Conservation (phyloP, 176 grass and related monocot genomes). For the Oryza meyeriana region DNA sequence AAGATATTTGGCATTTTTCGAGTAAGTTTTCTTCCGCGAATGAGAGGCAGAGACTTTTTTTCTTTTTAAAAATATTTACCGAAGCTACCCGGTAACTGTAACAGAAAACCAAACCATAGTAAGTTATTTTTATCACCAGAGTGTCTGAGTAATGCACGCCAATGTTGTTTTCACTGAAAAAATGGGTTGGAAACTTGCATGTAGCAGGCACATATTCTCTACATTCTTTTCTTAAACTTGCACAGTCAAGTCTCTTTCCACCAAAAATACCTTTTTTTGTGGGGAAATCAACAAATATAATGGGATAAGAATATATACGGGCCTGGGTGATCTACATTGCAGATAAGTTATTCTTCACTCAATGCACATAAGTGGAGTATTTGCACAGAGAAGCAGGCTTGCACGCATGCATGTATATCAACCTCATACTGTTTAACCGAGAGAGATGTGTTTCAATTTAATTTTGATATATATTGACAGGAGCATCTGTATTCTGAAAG, state of each 20-base stretch:
- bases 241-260: neutral
- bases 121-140: neutral
- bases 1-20: too few relatives aligned
- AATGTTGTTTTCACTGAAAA: neutral
- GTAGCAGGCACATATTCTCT: neutral
- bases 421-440: neutral
- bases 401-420: neutral
- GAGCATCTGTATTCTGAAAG: neutral
- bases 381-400: neutral
- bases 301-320: neutral
- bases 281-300: neutral
- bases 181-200: neutral
- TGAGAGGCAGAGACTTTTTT: neutral
- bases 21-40: too few relatives aligned
- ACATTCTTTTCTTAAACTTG: neutral
- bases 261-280: neutral
- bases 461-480: neutral
- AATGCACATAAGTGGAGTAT: neutral
- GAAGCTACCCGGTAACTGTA: neutral
- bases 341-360: conserved; percentile 27
- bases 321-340: neutral
- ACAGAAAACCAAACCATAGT: too few relatives aligned
- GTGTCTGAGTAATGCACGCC: too few relatives aligned
- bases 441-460: neutral
- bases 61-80: too few relatives aligned